Conservation (phyloP, 2,329 filamentous ascomycete genomes). For the Cadophora luteo-olivacea region DNA sequence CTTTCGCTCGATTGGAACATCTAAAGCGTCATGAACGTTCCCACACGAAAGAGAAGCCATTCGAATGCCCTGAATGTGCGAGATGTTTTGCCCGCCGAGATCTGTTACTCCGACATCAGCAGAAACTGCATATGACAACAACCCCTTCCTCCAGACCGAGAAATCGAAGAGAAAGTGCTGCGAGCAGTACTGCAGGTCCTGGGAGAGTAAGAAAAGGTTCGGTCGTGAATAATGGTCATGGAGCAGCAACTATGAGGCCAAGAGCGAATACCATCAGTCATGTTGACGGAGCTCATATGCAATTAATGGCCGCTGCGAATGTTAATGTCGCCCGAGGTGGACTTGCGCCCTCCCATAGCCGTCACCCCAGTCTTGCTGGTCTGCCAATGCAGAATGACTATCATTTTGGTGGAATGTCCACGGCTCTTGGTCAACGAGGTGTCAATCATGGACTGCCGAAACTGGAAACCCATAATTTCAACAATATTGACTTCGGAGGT, state of each 20-base stretch:
- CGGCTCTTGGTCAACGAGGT: conserved; percentile 69
- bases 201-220: conserved; percentile 92
- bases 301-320: conserved; percentile 70
- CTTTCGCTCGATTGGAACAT: conserved; percentile 94
- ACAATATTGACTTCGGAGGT: conserved; percentile 66
- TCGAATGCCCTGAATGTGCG: conserved; percentile 93
- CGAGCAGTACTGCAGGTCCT: conserved; percentile 71
- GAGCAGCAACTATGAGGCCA: conserved; percentile 73
- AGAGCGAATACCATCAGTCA: conserved; percentile 97
- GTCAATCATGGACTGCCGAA: conserved; percentile 76
- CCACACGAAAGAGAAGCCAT: conserved; percentile 98
- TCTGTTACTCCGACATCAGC: conserved; percentile 90
- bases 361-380: conserved; percentile 77
- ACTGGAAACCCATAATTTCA: conserved; percentile 78
- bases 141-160: conserved; percentile 86
- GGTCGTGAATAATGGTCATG: conserved; percentile 65
- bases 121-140: conserved; percentile 95
- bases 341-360: conserved; percentile 63
- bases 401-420: conserved; percentile 76
- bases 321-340: conserved; percentile 54
- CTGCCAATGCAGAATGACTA: conserved; percentile 67
- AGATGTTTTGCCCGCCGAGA: conserved; percentile 95
- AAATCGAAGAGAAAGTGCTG: conserved; percentile 86
- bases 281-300: conserved; percentile 78
- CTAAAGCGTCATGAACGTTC: conserved; percentile 96